Evolutionary conservation across 2,329 filamentous ascomycete species (phyloP).

Genomic region (Penicillium hordei): DNA sequence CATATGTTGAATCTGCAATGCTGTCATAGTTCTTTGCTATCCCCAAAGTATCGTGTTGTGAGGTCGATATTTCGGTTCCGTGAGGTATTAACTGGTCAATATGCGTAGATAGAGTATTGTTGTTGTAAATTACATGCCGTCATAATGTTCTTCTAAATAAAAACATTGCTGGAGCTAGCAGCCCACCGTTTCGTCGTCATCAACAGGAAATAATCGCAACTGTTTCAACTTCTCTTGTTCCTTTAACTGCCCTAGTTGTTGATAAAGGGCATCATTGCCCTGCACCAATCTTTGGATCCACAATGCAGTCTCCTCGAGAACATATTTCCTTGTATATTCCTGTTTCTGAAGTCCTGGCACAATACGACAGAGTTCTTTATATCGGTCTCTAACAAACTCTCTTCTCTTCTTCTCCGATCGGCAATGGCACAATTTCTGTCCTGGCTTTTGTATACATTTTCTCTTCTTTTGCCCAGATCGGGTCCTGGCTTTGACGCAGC

Average conservation of each 20-base stretch:
- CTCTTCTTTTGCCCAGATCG: conserved; percentile 13
- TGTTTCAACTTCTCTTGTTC: conserved; percentile 1
- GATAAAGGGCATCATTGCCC: conserved; percentile 14
- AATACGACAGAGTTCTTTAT: conserved; percentile 15
- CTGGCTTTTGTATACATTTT: conserved; percentile 22
- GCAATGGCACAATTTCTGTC: conserved; percentile 23
- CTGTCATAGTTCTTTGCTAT: not conserved
- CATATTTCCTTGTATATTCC: conserved; percentile 22
- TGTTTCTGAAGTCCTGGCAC: conserved; percentile 19
- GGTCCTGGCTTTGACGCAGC: not conserved
- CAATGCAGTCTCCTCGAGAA: conserved; percentile 16
- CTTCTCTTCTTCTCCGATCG: conserved; percentile 24
- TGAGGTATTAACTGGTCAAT: not conserved
- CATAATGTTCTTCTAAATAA: not conserved
- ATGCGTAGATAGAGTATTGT: not conserved
- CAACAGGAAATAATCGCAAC: not conserved
- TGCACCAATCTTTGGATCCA: conserved; percentile 12
- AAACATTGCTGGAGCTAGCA: not conserved
- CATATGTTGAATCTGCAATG: not conserved
- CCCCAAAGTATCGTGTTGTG: not conserved
- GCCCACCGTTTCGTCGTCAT: not conserved
- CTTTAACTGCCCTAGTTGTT: conserved; percentile 9
- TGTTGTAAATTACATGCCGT: not conserved
- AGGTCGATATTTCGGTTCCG: not conserved
- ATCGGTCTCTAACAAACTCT: conserved; percentile 17